Percentiles rank a stretch among this genome's conserved stretches.
Evolutionary conservation across 2,329 filamentous ascomycete species (phyloP).

Genomic region (Beauveria varroae): DNA sequence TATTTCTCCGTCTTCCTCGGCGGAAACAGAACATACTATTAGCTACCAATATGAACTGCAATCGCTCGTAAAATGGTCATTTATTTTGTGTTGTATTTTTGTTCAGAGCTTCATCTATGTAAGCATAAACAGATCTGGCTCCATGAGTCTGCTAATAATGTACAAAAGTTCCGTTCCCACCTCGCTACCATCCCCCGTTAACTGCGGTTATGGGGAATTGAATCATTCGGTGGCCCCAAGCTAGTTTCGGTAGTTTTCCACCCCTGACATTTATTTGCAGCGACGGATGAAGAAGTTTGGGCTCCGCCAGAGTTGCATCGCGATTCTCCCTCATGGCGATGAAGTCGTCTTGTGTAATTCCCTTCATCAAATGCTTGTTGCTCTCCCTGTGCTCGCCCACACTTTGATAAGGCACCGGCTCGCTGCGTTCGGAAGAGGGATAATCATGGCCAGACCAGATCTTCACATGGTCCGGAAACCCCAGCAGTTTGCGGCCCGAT

Average conservation of each 20-base stretch:
- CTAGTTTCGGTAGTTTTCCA: constrained; percentile 32
- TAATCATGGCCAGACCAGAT: constrained; percentile 48
- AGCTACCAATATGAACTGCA: no score
- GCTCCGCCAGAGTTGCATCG: constrained; percentile 32
- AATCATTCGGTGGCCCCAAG: constrained; percentile 3
- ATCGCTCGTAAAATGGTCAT: no score
- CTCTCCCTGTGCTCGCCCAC: constrained; percentile 32
- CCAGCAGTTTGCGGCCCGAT: constrained; percentile 32
- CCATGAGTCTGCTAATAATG: background rate
- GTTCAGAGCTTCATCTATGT: no score
- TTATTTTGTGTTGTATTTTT: no score
- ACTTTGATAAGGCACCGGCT: constrained; percentile 30
- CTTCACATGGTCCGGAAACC: constrained; percentile 30
- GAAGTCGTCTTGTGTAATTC: constrained; percentile 32
- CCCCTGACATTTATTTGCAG: constrained; percentile 44
- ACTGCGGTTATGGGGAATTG: background rate
- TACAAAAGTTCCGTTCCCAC: no score
- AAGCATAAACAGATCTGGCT: no score
- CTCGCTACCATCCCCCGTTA: background rate
- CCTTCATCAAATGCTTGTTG: constrained; percentile 38
- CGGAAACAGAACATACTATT: no score
- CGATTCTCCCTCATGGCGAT: constrained; percentile 31
- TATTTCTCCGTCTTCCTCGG: no score
- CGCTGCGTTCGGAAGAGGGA: constrained; percentile 26
- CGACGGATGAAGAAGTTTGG: constrained; percentile 37